Base-by-base conservation (phyloP, 306 rosid genomes). In the Canavalia gladiata region DNA sequence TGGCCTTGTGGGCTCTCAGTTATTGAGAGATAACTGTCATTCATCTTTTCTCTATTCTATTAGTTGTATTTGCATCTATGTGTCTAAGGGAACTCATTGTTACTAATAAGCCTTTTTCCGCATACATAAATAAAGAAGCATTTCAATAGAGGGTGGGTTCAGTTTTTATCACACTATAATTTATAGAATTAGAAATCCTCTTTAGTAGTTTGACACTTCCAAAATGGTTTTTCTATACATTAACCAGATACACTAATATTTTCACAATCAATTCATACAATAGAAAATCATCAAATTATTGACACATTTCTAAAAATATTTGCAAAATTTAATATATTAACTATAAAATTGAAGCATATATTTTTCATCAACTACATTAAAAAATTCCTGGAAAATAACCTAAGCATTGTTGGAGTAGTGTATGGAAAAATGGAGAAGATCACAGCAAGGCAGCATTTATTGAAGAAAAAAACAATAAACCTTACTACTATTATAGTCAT, bases 401-500 rank as follows among this genome's bases (percentile, higher is more conserved):
- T 50, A 33, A 49, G 73, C 83, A 70, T 43, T 79, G 41, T n/a
- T 67, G 35, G 82, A 54, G 52, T 70, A 49, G 72, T 74, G 76
- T 43, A 75, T 4, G 54, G 46, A 52, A 68, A 81, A 75, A 7
- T 29, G 30, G 49, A n/a, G 69, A 34, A 81, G 60, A 62, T 28
- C 56, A 63, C 57, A 45, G 29, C 50, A 68, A 76, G 63, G 52
- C 2, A 28, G 66, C 7, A 62, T 59, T 55, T 42, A 83, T 25
- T 63, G 35, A 43, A 49, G 81, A 55, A 43, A 76, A 90, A n/a
- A 47, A 43, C 4, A 63, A 81, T 79, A 62, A 25, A 94, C 97
- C 97, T 95, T 18, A 18, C 25, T 95, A 43, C 93, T 90, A 86
- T 95, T 93, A 85, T 89, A 94, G 83, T 95, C 99, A 84, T 95